Base-by-base conservation (phyloP, 2,329 filamentous ascomycete species). In the Graphilbum ipis-grandicollis region DNA sequence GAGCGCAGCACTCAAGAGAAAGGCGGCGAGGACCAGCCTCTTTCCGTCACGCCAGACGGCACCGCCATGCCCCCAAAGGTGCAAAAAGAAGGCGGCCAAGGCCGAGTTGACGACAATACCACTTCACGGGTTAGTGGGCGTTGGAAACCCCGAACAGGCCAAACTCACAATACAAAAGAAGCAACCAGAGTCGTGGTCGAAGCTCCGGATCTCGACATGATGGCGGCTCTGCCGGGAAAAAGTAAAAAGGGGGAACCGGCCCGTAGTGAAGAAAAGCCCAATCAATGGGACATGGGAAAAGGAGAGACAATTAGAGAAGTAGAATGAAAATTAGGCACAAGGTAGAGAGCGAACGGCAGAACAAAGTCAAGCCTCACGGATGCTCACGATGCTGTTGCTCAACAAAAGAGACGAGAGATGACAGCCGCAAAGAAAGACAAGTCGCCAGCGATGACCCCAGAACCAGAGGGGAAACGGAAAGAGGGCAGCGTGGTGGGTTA, bases 11-110 rank as follows among this genome's bases (percentile, higher is more conserved):
- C 60, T 57, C 19, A 60, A 42, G 47, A 72, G 59, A 50, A 71
- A 72, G 44, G 57, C 52, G 48, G 63, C 55, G 66, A 74, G 68
- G 67, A 63, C 68, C 68, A 74, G 69, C 68, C 69, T 72, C 67
- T 64, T 61, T 56, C 66, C 65, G 56, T 72, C 66, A 53, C 64
- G 60, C 49, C 68, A 59, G 41, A 69, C 52, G 30, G 61, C 53
- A 41, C 58, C 58, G 49, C 60, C 57, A 57, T 66, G 57, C 45
- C 61, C 60, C 48, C 56, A 64, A 44, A 56, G 44, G 42, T 60
- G 56, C 46, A 66, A 55, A 51, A 65, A 54, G 44, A 63, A 53
- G 35, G 60, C 58, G 32, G 56, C 57, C 35, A 60, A 58, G 22
- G 67, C 63, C 37, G 66, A 62, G 48, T 65, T 65, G 46, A 69